Percentiles rank a stretch among this genome's conserved stretches.
Conservation (phyloP, 1,284 basidiomycete species). For the Thelephora terrestris region DNA sequence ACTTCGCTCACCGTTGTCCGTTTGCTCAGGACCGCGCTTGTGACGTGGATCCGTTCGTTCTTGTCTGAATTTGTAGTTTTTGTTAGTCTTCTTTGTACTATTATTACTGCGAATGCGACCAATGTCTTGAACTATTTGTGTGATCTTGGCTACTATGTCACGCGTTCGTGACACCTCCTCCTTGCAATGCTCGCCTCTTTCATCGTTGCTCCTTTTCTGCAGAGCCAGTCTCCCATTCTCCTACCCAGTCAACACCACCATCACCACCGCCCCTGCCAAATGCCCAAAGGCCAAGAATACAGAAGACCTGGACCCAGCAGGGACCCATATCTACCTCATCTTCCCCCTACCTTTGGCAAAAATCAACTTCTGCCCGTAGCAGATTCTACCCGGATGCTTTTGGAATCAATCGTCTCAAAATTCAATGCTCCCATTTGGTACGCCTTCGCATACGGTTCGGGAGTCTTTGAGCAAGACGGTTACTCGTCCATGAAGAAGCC, state of each 20-base stretch:
- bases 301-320: constrained; percentile 36
- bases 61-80: no score
- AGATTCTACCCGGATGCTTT: constrained; percentile 64
- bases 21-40: no score
- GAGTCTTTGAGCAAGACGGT: constrained; percentile 83
- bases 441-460: constrained; percentile 92
- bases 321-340: constrained; percentile 35
- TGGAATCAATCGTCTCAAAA: constrained; percentile 63
- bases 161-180: no score
- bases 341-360: constrained; percentile 67
- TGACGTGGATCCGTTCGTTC: no score
- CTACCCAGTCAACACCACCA: constrained; percentile 6
- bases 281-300: constrained; percentile 15
- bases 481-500: constrained; percentile 43
- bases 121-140: no score
- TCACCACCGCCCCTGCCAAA: constrained; percentile 21
- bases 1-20: no score
- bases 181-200: constrained; percentile 8
- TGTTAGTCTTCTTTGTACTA: no score
- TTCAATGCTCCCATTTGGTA: constrained; percentile 86
- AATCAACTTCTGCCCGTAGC: constrained; percentile 74
- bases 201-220: constrained; percentile 36
- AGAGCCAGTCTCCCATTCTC: constrained; percentile 31
- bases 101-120: no score
- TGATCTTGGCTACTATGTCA: no score